phyloP scores from a whole-genome alignment of 2,329 filamentous ascomycete genomes.

The Neonectria magnoliae region DNA sequence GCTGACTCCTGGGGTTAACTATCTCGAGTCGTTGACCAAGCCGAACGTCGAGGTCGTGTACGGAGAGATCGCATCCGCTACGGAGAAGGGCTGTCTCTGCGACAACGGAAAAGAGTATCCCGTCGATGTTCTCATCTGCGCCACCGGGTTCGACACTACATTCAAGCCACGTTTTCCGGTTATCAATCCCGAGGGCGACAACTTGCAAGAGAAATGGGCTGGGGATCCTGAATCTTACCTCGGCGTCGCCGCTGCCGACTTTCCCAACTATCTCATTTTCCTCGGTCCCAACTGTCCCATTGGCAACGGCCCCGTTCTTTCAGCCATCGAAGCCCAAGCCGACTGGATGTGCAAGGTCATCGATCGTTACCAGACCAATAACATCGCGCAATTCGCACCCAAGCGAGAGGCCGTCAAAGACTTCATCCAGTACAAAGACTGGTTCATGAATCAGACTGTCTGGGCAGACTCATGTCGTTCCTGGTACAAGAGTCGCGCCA shows the following conservation, averaged over 20 bases:
- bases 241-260: conserved; percentile 60
- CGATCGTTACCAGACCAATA: conserved; percentile 56
- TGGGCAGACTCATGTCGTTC: conserved; percentile 54
- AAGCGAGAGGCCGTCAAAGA: conserved; percentile 59
- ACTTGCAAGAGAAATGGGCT: conserved; percentile 61
- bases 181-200: conserved; percentile 56
- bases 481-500: conserved; percentile 59
- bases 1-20: conserved; percentile 61
- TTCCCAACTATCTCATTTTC: conserved; percentile 66
- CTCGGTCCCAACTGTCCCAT: conserved; percentile 54
- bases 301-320: conserved; percentile 51
- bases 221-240: conserved; percentile 61
- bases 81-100: conserved; percentile 58
- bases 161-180: conserved; percentile 63
- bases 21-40: conserved; percentile 57
- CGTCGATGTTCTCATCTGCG: conserved; percentile 66
- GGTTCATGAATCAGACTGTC: conserved; percentile 54
- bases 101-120: conserved; percentile 58
- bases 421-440: conserved; percentile 58
- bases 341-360: conserved; percentile 62
- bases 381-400: conserved; percentile 56
- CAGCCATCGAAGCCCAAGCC: conserved; percentile 57
- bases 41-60: conserved; percentile 61
- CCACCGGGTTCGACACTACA: conserved; percentile 66
- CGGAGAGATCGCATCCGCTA: conserved; percentile 48